These are phyloP conservation scores for Polytolypa hystricis DNA, from an alignment of 2,329 filamentous ascomycete species.

Conservation along the genomic window DNA sequence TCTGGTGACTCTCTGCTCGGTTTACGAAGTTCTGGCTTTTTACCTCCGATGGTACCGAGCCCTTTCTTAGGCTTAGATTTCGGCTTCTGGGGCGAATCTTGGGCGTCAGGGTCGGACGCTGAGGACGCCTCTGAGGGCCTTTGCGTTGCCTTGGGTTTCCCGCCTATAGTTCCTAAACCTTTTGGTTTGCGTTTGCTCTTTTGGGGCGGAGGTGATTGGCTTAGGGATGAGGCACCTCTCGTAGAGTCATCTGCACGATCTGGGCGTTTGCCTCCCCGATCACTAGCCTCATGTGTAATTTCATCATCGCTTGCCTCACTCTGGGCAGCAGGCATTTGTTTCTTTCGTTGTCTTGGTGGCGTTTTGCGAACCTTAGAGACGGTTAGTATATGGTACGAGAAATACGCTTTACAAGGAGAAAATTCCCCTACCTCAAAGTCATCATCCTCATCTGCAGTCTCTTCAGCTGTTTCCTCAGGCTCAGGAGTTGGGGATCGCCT, in stretches of 20 bases:
- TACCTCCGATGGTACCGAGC: slow-evolving; percentile 2
- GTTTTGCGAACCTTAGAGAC: no score
- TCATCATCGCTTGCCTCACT: no score
- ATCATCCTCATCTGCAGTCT: slow-evolving; percentile 2
- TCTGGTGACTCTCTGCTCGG: slow-evolving; percentile 2
- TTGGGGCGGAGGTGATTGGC: neutral
- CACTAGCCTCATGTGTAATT: no score
- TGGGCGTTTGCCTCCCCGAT: no score
- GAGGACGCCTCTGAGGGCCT: slow-evolving; percentile 1
- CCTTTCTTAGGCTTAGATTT: neutral
- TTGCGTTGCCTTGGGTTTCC: slow-evolving; percentile 9
- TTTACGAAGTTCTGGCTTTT: neutral
- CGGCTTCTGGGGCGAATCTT: neutral
- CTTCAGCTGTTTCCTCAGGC: neutral
- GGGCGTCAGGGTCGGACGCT: neutral
- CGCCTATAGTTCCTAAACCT: slow-evolving; percentile 10
- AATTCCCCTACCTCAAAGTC: slow-evolving; percentile 5
- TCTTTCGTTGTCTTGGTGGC: no score
- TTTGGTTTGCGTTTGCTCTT: slow-evolving; percentile 7
- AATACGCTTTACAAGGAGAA: no score
- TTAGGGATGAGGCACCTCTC: neutral
- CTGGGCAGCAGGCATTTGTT: no score
- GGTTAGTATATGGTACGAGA: no score
- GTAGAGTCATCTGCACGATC: neutral
- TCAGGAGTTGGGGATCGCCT: neutral